Evolutionary conservation across 208 protist genomes (phyloP).

Genomic region (Wallacemonas collosoma): DNA sequence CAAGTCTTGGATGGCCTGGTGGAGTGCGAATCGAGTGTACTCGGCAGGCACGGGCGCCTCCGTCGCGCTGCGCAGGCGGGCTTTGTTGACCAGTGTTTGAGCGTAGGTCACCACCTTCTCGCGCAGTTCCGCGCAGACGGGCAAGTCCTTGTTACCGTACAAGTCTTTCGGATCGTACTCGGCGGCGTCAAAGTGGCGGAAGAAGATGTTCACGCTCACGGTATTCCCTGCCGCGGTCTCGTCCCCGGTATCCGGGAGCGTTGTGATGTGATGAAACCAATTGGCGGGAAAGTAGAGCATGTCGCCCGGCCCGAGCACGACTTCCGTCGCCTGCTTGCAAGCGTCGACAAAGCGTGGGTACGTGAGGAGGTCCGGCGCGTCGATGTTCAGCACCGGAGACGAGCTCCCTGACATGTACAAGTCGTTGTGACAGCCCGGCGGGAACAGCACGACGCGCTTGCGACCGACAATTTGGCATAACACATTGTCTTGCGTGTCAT

Average conservation of each 20-base stretch:
- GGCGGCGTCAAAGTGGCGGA: slow-evolving; percentile 57
- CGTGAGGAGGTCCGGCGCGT: slow-evolving; percentile 65
- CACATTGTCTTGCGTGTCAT: slow-evolving; percentile 94
- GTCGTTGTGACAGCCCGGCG: slow-evolving; percentile 83
- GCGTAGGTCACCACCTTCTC: slow-evolving; percentile 39
- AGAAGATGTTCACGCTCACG: slow-evolving; percentile 91
- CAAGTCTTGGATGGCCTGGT: slow-evolving; percentile 81
- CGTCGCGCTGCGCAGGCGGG: slow-evolving; percentile 1
- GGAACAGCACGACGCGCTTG: slow-evolving; percentile 92
- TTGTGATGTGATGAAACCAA: slow-evolving; percentile 94
- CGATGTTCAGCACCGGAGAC: slow-evolving; percentile 83
- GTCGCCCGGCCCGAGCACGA: slow-evolving; percentile 88
- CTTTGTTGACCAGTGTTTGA: slow-evolving; percentile 22
- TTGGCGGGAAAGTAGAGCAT: slow-evolving; percentile 93
- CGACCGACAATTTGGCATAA: slow-evolving; percentile 89
- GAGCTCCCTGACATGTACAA: slow-evolving; percentile 91
- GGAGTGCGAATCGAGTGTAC: slow-evolving; percentile 82
- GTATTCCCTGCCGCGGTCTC: slow-evolving; percentile 32
- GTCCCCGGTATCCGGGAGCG: slow-evolving; percentile 24
- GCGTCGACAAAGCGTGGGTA: slow-evolving; percentile 88
- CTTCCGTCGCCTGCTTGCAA: slow-evolving; percentile 65
- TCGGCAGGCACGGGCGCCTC: slow-evolving; percentile 29
- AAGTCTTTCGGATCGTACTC: slow-evolving; percentile 87
- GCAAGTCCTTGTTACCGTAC: slow-evolving; percentile 91
- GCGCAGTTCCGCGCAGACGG: slow-evolving; percentile 49